These are phyloP conservation scores for Jimgerdemannia flammicorona DNA, from an alignment of 192 early-diverging fungal genomes.

Conservation along the genomic window DNA sequence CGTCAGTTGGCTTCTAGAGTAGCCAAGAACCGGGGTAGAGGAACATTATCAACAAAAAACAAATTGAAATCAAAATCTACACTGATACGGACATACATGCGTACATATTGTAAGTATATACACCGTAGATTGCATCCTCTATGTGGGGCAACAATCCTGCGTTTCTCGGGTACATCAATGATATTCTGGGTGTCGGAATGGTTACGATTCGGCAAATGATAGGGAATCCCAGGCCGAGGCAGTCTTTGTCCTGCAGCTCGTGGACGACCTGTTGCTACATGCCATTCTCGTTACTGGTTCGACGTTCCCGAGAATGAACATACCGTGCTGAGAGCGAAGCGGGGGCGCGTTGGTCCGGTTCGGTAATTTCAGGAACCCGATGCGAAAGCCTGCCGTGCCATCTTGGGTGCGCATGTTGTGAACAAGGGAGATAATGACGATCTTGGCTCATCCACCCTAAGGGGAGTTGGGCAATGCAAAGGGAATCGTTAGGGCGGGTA, in stretches of 20 bases:
- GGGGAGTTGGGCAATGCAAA: neutral
- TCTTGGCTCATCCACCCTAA: constrained; percentile 97
- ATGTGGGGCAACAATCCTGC: neutral
- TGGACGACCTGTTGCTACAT: constrained; percentile 19
- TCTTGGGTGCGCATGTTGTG: constrained; percentile 52
- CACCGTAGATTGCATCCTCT: constrained; percentile 43
- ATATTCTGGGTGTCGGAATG: constrained; percentile 24
- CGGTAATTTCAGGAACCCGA: constrained; percentile 76
- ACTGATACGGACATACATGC: neutral
- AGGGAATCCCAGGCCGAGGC: constrained; percentile 36
- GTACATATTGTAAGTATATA: constrained; percentile 21
- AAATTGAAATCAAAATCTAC: too few species aligned
- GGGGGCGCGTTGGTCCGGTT: constrained; percentile 53
- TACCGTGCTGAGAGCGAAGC: constrained; percentile 50
- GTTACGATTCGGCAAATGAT: constrained; percentile 26
- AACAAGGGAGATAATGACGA: constrained; percentile 93
- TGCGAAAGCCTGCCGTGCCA: constrained; percentile 20
- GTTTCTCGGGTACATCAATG: neutral
- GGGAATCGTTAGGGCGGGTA: constrained; percentile 90
- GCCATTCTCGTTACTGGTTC: neutral
- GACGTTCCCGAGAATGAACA: constrained; percentile 56
- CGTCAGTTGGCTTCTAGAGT: too few species aligned
- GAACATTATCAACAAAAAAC: too few species aligned
- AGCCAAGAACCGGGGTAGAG: too few species aligned
- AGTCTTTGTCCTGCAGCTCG: constrained; percentile 36